Conservation (phyloP, 129 eudicot species). For the Flaveria brownii region DNA sequence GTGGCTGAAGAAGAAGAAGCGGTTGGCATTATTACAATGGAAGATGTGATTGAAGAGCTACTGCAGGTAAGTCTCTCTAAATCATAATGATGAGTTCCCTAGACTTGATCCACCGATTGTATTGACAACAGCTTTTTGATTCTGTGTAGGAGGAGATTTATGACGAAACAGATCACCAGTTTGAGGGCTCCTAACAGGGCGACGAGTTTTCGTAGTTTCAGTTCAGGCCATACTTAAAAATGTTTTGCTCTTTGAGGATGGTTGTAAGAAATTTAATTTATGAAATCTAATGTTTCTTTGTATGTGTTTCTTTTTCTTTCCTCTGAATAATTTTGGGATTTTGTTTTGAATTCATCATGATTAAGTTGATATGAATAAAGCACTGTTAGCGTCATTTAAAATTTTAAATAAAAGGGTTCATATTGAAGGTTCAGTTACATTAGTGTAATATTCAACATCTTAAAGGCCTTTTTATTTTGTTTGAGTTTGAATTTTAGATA, state of each 20-base stretch:
- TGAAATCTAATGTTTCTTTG: background rate
- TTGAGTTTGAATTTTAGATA: too few species aligned
- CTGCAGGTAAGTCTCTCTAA: constrained; percentile 21
- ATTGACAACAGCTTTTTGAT: background rate
- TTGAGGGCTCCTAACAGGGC: constrained; percentile 61
- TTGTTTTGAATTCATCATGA: background rate
- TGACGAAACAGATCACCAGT: constrained; percentile 92
- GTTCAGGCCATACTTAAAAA: too few species aligned
- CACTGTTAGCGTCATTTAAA: background rate
- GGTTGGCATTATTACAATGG: constrained; percentile 92
- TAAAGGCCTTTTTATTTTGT: too few species aligned
- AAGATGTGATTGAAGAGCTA: constrained; percentile 96
- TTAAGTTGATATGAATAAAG: background rate
- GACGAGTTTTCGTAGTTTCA: background rate
- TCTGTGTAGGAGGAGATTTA: constrained; percentile 79
- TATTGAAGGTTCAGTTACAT: too few species aligned
- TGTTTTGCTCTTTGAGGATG: too few species aligned
- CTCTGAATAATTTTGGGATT: background rate
- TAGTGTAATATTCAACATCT: too few species aligned
- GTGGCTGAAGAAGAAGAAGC: constrained; percentile 86
- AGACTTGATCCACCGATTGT: background rate
- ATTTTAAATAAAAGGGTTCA: too few species aligned
- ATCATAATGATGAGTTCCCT: background rate
- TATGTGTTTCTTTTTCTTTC: background rate
- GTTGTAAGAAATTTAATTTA: background rate